phyloP scores from a whole-genome alignment of 352 stramenopile genomes.

The Lagenidium giganteum region DNA sequence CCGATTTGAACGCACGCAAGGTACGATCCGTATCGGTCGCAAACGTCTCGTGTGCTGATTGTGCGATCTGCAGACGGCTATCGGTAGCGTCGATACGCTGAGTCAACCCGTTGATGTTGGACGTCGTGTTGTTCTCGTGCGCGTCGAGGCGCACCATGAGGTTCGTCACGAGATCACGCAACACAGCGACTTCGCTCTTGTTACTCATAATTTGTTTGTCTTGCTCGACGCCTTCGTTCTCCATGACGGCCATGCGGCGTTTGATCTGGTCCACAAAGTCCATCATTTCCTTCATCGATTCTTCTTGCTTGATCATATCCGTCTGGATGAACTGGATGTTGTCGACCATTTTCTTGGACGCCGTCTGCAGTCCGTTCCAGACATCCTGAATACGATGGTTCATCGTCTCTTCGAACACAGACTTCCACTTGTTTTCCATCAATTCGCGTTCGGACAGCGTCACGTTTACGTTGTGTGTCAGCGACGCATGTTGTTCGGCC shows the following conservation, averaged over 20 bases:
- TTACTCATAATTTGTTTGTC: no score
- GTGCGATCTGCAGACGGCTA: slow-evolving; percentile 7
- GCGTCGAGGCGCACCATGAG: no score
- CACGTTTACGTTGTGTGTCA: slow-evolving; percentile 29
- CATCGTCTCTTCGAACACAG: slow-evolving; percentile 39
- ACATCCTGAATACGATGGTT: slow-evolving; percentile 45
- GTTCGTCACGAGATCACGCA: no score
- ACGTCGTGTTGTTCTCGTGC: slow-evolving; percentile 13
- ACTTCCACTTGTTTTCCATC: slow-evolving; percentile 55
- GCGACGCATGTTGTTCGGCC: slow-evolving; percentile 20
- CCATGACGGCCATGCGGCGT: no score
- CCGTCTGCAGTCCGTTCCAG: slow-evolving; percentile 37
- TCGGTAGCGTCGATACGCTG: slow-evolving; percentile 21
- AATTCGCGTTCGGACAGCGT: slow-evolving; percentile 31
- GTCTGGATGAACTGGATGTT: slow-evolving; percentile 31
- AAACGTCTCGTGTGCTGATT: slow-evolving; percentile 20
- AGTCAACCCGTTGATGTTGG: slow-evolving; percentile 7
- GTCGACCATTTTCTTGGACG: slow-evolving; percentile 30
- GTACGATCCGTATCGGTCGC: slow-evolving; percentile 23
- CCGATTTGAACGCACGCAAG: slow-evolving; percentile 19
- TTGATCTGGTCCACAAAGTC: slow-evolving; percentile 23
- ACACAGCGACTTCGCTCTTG: no score
- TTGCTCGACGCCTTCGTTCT: no score
- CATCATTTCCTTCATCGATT: slow-evolving; percentile 23
- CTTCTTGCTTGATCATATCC: slow-evolving; percentile 46